Conservation (phyloP, 768 basidiomycete species). For the Tricholoma bakamatsutake region DNA sequence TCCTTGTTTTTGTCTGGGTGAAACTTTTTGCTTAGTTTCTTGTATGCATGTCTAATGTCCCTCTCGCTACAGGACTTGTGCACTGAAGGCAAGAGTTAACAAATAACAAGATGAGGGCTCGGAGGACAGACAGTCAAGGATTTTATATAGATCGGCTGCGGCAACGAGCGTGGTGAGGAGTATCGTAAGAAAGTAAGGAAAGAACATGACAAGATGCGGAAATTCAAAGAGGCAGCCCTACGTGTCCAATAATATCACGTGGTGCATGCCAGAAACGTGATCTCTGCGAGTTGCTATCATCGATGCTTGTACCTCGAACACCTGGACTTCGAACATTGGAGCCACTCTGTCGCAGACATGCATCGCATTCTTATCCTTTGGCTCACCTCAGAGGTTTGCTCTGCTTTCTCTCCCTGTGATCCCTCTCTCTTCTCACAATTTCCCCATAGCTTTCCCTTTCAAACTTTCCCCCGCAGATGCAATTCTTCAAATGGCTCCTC, state of each 20-base stretch:
- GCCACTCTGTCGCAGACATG: conserved; percentile 3
- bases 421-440: not conserved
- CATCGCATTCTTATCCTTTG: conserved; percentile 22
- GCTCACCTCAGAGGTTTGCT: conserved; percentile 31
- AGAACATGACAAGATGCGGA: conserved; percentile 27
- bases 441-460: conserved; percentile 45
- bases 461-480: conserved; percentile 40
- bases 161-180: conserved; percentile 32
- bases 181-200: conserved; percentile 25
- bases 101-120: conserved; percentile 15
- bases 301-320: conserved; percentile 15
- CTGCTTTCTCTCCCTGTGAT: conserved; percentile 1
- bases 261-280: conserved; percentile 6
- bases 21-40: conserved; percentile 78
- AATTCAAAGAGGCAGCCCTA: not conserved
- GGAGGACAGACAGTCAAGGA: conserved; percentile 64
- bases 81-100: conserved; percentile 31
- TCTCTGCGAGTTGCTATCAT: not conserved
- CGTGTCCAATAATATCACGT: conserved; percentile 18
- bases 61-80: conserved; percentile 76
- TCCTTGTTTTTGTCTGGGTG: conserved; percentile 97
- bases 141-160: conserved; percentile 78
- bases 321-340: conserved; percentile 8
- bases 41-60: conserved; percentile 91
- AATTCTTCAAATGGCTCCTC: conserved; percentile 30